phyloP scores from a whole-genome alignment of 257 asterid species.

The Solanum rostratum region DNA sequence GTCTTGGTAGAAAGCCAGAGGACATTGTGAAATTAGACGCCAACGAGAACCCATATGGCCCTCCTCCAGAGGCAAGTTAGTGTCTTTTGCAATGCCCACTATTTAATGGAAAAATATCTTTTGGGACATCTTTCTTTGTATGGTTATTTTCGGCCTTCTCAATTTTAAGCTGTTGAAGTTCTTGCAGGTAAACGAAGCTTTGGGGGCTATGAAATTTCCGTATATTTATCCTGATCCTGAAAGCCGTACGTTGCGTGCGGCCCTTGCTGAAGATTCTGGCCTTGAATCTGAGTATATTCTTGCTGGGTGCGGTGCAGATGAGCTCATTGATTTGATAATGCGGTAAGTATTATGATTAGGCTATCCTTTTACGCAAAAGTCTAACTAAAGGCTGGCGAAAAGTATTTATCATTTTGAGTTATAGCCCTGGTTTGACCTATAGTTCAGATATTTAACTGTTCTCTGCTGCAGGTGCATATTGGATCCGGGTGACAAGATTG shows the following conservation, averaged over 20 bases:
- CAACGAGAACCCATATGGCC: conserved; percentile 95
- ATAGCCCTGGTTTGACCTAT: neutral
- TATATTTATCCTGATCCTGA: conserved; percentile 97
- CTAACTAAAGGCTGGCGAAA: neutral
- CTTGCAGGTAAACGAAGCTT: conserved; percentile 77
- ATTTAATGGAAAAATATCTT: neutral
- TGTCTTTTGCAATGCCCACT: neutral
- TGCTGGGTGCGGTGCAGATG: conserved; percentile 97
- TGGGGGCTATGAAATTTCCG: conserved; percentile 81
- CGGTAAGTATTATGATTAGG: conserved; percentile 32
- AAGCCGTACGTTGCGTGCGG: conserved; percentile 84
- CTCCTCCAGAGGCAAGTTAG: conserved; percentile 84
- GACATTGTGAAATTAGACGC: conserved; percentile 91
- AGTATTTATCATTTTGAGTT: neutral
- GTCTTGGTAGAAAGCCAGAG: conserved; percentile 92
- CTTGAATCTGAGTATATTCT: conserved; percentile 84
- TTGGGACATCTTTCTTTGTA: neutral
- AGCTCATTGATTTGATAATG: conserved; percentile 92
- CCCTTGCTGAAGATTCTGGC: conserved; percentile 93
- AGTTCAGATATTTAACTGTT: neutral
- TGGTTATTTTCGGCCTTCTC: neutral
- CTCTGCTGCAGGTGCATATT: conserved; percentile 60
- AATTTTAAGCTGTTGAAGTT: conserved; percentile 1
- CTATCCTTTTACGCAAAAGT: neutral
- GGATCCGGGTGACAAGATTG: conserved; percentile 89